Conservation (phyloP, 768 basidiomycete genomes). For the Agrocybe praecox region DNA sequence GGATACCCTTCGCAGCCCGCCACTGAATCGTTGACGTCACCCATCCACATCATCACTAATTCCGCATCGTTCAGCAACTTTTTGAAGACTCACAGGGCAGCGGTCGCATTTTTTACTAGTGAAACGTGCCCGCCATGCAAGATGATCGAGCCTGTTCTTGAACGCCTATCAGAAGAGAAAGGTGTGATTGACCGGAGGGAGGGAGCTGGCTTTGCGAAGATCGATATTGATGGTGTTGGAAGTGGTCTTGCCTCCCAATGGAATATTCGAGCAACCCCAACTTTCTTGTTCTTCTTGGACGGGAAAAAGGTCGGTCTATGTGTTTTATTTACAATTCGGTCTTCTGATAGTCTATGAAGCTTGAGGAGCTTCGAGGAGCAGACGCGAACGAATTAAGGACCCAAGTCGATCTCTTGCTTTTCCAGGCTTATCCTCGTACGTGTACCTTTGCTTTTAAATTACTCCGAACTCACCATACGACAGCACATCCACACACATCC, state of each 20-base stretch:
- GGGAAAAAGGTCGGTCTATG: conserved; percentile 70
- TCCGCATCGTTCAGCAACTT: conserved; percentile 69
- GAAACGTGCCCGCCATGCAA: conserved; percentile 77
- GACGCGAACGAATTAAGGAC: conserved; percentile 68
- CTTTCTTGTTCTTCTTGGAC: conserved; percentile 85
- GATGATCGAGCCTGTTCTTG: conserved; percentile 84
- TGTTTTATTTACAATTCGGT: too few species aligned
- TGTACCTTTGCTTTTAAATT: conserved; percentile 11
- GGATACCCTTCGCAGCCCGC: conserved; percentile 26
- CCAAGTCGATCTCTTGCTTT: conserved; percentile 75
- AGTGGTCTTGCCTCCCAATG: conserved; percentile 60
- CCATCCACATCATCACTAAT: conserved; percentile 77
- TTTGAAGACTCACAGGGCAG: conserved; percentile 66
- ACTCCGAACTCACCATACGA: neutral
- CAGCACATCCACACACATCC: conserved; percentile 79
- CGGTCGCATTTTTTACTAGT: conserved; percentile 83
- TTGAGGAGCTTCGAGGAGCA: conserved; percentile 72
- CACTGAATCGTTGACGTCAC: conserved; percentile 55
- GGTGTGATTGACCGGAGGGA: conserved; percentile 36
- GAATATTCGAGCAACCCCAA: conserved; percentile 79
- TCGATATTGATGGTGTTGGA: conserved; percentile 78
- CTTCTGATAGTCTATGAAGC: conserved; percentile 37
- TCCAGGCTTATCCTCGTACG: conserved; percentile 81
- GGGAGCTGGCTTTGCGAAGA: conserved; percentile 80
- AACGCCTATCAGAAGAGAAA: conserved; percentile 72